phyloP scores from a whole-genome alignment of 371 early-diverging fungal genomes.

The Mucor lusitanicus region DNA sequence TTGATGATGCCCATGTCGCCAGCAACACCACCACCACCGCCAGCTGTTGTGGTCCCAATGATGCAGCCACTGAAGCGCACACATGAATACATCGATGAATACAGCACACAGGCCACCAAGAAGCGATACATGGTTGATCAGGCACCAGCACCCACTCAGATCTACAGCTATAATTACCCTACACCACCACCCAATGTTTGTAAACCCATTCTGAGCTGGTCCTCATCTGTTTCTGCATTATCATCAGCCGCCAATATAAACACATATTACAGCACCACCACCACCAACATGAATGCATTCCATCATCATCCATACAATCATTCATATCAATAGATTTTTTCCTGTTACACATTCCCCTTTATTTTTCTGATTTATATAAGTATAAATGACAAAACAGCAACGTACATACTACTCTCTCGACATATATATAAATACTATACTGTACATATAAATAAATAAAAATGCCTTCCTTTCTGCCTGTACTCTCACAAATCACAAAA shows the following conservation, averaged over 20 bases:
- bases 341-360: not conserved
- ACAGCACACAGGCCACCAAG: slow-evolving; percentile 10
- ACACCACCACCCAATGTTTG: slow-evolving; percentile 12
- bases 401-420: not conserved
- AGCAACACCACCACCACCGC: slow-evolving; percentile 6
- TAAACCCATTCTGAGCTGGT: slow-evolving; percentile 50
- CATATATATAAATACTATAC: not conserved
- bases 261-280: not conserved
- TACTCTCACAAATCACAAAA: not conserved
- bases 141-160: not conserved
- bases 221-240: slow-evolving; percentile 33
- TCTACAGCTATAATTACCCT: slow-evolving; percentile 2
- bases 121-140: not conserved
- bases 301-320: not conserved
- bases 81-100: not conserved
- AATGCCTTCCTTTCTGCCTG: not conserved
- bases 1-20: not conserved
- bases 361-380: not conserved
- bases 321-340: not conserved
- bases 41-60: not conserved
- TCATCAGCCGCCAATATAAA: not conserved
- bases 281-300: not conserved
- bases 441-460: slow-evolving; percentile 1
- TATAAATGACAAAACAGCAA: slow-evolving; percentile 1
- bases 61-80: slow-evolving; percentile 1